phyloP scores from a whole-genome alignment of 192 early-diverging fungal species.

The Podochytrium sp. region DNA sequence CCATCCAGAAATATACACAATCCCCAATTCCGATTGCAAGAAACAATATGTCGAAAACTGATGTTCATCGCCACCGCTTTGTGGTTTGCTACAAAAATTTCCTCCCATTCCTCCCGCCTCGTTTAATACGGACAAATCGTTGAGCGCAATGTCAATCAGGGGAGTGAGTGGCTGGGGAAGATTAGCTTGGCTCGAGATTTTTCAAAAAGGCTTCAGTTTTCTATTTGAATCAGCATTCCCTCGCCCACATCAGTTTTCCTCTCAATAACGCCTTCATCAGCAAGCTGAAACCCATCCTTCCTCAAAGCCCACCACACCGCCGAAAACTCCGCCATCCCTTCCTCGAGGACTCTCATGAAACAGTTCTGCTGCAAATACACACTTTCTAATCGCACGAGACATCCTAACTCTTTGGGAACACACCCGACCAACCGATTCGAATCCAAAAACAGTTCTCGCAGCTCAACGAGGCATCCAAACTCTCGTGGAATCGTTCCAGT shows the following conservation, averaged over 20 bases:
- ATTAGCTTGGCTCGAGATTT: no score
- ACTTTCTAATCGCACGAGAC: background rate
- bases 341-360: background rate
- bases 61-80: no score
- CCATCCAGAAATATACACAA: background rate
- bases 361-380: background rate
- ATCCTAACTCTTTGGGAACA: background rate
- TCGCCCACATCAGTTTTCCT: no score
- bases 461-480: background rate
- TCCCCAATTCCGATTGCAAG: background rate
- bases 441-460: constrained; percentile 7
- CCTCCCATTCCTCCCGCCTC: no score
- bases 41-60: background rate
- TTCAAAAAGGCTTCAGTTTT: no score
- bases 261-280: background rate
- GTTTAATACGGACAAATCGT: no score
- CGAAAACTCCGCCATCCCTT: background rate
- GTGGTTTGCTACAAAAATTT: no score
- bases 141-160: no score
- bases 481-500: background rate
- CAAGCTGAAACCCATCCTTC: background rate
- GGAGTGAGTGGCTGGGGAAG: no score
- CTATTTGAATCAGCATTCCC: no score
- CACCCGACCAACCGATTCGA: background rate
- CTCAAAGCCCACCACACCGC: background rate